Evolutionary conservation across 1,284 basidiomycete genomes (phyloP).

Genomic region (Leccinum pachyderme): DNA sequence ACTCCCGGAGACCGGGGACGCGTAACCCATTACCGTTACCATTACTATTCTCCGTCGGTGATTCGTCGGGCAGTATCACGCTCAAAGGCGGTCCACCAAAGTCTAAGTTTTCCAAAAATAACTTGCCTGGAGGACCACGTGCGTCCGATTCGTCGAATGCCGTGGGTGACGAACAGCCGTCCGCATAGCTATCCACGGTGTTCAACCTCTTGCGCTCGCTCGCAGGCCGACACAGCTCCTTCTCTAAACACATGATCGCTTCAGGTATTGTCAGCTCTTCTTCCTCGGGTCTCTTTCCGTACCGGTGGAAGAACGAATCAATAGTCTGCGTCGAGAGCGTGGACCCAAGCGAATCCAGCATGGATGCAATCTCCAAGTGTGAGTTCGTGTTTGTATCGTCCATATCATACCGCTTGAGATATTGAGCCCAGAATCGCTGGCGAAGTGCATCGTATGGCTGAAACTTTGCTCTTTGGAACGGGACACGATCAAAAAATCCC

Average conservation of each 20-base stretch:
- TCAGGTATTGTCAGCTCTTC: constrained; percentile 82
- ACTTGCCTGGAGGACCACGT: constrained; percentile 14
- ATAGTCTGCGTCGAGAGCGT: constrained; percentile 84
- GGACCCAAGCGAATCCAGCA: constrained; percentile 96
- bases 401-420: constrained; percentile 87
- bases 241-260: constrained; percentile 77
- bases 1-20: constrained; percentile 18
- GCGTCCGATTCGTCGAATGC: constrained; percentile 36
- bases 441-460: constrained; percentile 92
- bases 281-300: constrained; percentile 61
- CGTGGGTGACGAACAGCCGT: constrained; percentile 40
- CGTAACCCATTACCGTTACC: constrained; percentile 2
- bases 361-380: constrained; percentile 87
- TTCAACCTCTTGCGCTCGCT: constrained; percentile 67
- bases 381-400: constrained; percentile 83
- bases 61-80: constrained; percentile 27
- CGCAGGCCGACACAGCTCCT: constrained; percentile 69
- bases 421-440: constrained; percentile 90
- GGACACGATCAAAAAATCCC: not conserved
- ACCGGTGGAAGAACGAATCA: constrained; percentile 75
- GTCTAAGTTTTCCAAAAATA: constrained; percentile 54
- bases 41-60: constrained; percentile 13
- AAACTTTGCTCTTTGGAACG: constrained; percentile 78
- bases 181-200: constrained; percentile 38
- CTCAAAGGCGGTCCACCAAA: constrained; percentile 57